Evolutionary conservation across 2,329 filamentous ascomycete genomes (phyloP), one percentile per base, ranked within the genome.

Genomic region (Epichloe typhina): DNA sequence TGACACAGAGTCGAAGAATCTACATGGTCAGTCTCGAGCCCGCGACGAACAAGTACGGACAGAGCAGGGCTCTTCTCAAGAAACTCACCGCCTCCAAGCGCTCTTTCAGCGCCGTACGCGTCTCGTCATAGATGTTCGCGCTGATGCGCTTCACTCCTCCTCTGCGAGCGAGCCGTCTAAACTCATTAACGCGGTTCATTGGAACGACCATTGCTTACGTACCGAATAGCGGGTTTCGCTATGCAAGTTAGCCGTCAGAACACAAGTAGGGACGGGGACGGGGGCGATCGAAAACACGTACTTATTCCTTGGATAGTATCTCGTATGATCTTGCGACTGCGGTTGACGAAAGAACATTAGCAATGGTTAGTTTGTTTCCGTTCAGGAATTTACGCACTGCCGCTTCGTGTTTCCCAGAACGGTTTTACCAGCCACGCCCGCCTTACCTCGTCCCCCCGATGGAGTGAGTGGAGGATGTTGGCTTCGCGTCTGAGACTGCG

Each of bases 121-220:
- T 64, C 0, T 86, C 82, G 0, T 80, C 71, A 58, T 90, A 90
- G 3, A 89, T 82, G 0, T 44, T 56, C 0, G 62, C 75, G 0
- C 81, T 83, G 8, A 90, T 88, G 0, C 86, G 72, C 62, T 89
- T 89, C 0, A 91, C 82, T 0, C 86, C 86, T 1, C 86, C 86
- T 6, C 86, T 80, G 5, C 86, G 78, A 1, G 86, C 86, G 0
- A 91, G 66, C 40, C 86, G 82, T 56, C 84, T 82, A 52, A 3
- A 4, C 9, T 12, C 19, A 12, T 42, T 6, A 42, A 23, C 21
- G 3, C 9, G 31, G 31, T 11, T 4, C 9, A 11, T 31, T 11
- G 3, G 31, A 31, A 38, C n/a, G 19, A 23, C 3, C 19, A 12
- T 21, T 12, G n/a, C 19, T 6, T 12, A 47, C 47, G 13, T 49